Base-by-base conservation (phyloP, 2,329 filamentous ascomycete species). In the Pseudodiploospora longispora region DNA sequence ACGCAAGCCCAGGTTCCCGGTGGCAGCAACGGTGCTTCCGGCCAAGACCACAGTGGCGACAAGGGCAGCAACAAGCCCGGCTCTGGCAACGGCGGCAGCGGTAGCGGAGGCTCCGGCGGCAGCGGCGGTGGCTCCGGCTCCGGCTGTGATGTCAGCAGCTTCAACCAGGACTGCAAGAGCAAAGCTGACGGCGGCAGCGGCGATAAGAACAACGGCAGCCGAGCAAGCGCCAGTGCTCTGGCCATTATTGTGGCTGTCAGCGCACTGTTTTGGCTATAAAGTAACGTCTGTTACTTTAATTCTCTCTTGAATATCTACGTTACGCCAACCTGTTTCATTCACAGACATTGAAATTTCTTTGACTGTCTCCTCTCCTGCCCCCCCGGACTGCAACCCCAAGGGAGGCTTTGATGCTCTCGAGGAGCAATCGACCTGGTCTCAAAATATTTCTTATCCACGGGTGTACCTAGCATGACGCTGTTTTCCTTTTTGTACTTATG, bases 161-260 rank as follows among this genome's bases (percentile, higher is more conserved):
- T 74, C 53, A 60, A 62, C 44, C 68, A 72, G 52, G 52, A 59
- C 46, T 71, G 68, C 53, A 54, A 55, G 48, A 50, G 46, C 31
- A 41, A 48, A 36, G 36, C 42, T 30, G 59, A 47, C 27, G 56
- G 56, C 38, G 52, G 58, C 19, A 52, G 47, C 46, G 56, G 55
- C 31, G 59, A 59, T 44, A 62, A 60, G 51, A 65, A 53, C 43
- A 54, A 52, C 9, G 56, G 61, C 44, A 54, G 55, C 47, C 58
- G 59, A 47, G 51, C 59, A 7, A 59, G 61, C 19, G 57, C 58
- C 7, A 69, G 64, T 47, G 59, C 57, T 8, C 47, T 66, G 50
- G 64, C 64, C 43, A 61, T 67, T 44, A 55, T 66, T 30, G 60
- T 66, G 50, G 64, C 64, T 7, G 59, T 58, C 33, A 52, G 49